Evolutionary conservation across 140 eudicot genomes (phyloP), one percentile per base, ranked within the genome.

Genomic region (Bidens hawaiensis): DNA sequence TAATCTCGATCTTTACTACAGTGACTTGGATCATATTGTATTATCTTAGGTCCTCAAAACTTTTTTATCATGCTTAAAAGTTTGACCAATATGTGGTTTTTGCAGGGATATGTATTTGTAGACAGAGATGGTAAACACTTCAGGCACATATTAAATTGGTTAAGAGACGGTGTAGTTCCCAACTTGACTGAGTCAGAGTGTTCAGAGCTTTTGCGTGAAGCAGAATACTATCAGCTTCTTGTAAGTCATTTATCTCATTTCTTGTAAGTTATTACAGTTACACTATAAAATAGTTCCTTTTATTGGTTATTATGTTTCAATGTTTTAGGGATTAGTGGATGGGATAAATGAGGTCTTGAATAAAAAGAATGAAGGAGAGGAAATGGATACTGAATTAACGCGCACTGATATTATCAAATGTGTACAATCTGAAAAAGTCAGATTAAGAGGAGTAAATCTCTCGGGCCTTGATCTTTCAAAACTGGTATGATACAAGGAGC

Each of bases 401-500:
- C 96, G 97, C 41, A 75, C 73, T 40, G 97, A 90, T 71, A 87
- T 90, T 15, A 87, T 90, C 71, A 90, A 84, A 73, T 90, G 97
- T 75, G 79, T 82, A 74, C 97, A 90, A 64, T 90, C 90, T 69
- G 94, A 90, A 26, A 90, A 73, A 68, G 94, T 84, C 76, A 82
- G 84, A 64, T 78, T 90, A 62, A 83, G 96, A 75, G 97, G 97
- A 73, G 84, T 90, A 50, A 90, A 87, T 86, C 81, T 90, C 48
- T 90, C 96, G 53, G 97, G 97, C 60, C 90, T 90, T 23, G 97
- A 90, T 79, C 96, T 90, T 65, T 90, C 96, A 18, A 90, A 90
- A 57, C 79, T 90, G 97, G 97, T 90, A 83, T 21, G 54, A 48
- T 25, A n/a, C n/a, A n/a, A n/a, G n/a, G n/a, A n/a, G n/a, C n/a